Percentiles rank a stretch among this genome's conserved stretches.
phyloP scores from a whole-genome alignment of 805 yeast species.

The Saccharomyces paradoxus region DNA sequence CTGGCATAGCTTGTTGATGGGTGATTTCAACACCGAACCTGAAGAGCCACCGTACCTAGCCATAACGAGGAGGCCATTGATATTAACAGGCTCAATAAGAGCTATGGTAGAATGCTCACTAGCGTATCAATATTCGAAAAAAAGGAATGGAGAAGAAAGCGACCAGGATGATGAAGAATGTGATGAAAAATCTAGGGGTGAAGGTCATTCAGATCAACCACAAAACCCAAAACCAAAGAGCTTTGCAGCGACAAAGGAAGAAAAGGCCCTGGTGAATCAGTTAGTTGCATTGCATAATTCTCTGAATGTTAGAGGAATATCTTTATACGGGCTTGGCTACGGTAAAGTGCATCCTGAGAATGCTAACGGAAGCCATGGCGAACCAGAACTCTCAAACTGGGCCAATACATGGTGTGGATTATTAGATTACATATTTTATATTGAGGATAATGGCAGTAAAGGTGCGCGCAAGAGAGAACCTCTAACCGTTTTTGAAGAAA shows the following conservation, averaged over 20 bases:
- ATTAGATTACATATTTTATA: constrained; percentile 70
- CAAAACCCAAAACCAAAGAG: constrained; percentile 49
- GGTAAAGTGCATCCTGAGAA: constrained; percentile 53
- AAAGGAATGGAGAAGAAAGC: constrained; percentile 39
- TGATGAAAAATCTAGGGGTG: constrained; percentile 35
- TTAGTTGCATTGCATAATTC: constrained; percentile 50
- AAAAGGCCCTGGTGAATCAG: constrained; percentile 34
- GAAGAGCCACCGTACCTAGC: constrained; percentile 75
- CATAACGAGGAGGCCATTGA: constrained; percentile 54
- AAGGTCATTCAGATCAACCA: constrained; percentile 36
- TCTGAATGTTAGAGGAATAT: constrained; percentile 50
- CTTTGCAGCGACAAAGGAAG: constrained; percentile 41
- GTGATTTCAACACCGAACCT: constrained; percentile 85
- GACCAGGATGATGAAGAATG: constrained; percentile 43
- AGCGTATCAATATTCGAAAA: constrained; percentile 44
- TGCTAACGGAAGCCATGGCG: constrained; percentile 50
- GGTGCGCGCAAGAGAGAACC: constrained; percentile 29
- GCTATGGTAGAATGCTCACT: constrained; percentile 54
- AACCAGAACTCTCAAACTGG: constrained; percentile 88
- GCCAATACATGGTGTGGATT: constrained; percentile 82
- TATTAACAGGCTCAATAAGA: constrained; percentile 41
- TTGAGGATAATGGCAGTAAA: constrained; percentile 43
- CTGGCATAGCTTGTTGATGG: constrained; percentile 58
- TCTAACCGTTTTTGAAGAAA: constrained; percentile 34
- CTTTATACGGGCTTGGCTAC: constrained; percentile 67